phyloP scores from a whole-genome alignment of 2,329 filamentous ascomycete genomes.

The Cladobotryum protrusum region DNA sequence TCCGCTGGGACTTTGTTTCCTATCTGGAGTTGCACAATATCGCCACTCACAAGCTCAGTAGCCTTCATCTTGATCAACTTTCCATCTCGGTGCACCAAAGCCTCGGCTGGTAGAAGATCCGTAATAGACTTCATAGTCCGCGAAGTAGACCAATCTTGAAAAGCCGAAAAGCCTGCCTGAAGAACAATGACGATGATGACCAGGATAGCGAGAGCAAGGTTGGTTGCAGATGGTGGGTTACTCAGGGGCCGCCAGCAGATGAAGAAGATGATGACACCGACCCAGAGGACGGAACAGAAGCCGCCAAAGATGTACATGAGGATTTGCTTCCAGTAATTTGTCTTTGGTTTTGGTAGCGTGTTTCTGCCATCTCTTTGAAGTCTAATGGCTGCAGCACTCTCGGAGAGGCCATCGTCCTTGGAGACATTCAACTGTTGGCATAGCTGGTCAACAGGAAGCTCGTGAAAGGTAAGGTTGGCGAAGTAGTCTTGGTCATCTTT shows the following conservation, averaged over 20 bases:
- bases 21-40: slow-evolving; percentile 39
- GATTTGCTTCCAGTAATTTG: slow-evolving; percentile 37
- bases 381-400: slow-evolving; percentile 25
- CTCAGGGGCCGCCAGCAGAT: slow-evolving; percentile 43
- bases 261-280: slow-evolving; percentile 42
- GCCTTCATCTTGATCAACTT: slow-evolving; percentile 34
- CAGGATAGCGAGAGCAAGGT: slow-evolving; percentile 40
- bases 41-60: slow-evolving; percentile 38
- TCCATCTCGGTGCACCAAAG: slow-evolving; percentile 39
- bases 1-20: slow-evolving; percentile 45
- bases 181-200: slow-evolving; percentile 42
- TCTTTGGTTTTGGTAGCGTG: slow-evolving; percentile 34
- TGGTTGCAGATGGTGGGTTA: slow-evolving; percentile 36
- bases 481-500: slow-evolving; percentile 39
- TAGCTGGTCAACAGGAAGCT: slow-evolving; percentile 27
- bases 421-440: slow-evolving; percentile 35
- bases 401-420: slow-evolving; percentile 28
- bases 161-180: slow-evolving; percentile 40
- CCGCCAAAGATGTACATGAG: slow-evolving; percentile 40
- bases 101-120: slow-evolving; percentile 38
- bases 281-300: slow-evolving; percentile 42
- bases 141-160: slow-evolving; percentile 42
- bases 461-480: slow-evolving; percentile 33
- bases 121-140: slow-evolving; percentile 43
- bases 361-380: slow-evolving; percentile 37